phyloP scores from a whole-genome alignment of 106 monocot species.

The Allium fistulosum region DNA sequence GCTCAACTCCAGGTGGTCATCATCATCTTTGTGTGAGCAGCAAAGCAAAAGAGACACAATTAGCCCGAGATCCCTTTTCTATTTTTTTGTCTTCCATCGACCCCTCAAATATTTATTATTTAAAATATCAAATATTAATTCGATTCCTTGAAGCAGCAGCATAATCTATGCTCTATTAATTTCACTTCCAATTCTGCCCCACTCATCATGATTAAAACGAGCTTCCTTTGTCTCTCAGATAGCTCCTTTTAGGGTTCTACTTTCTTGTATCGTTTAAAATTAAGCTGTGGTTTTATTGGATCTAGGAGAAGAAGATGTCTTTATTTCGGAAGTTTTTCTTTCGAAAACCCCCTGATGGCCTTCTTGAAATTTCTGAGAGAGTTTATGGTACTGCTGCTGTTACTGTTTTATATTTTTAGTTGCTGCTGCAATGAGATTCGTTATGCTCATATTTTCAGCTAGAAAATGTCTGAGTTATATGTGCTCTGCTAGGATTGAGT shows the following conservation, averaged over 20 bases:
- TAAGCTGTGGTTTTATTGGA: slow-evolving; percentile 5
- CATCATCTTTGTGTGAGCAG: too few relatives aligned
- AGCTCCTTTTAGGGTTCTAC: neutral
- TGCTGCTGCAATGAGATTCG: neutral
- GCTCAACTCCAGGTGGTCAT: too few relatives aligned
- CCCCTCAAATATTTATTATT: too few relatives aligned
- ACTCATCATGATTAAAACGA: neutral
- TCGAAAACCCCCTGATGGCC: slow-evolving; percentile 83
- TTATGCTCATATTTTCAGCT: neutral
- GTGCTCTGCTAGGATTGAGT: neutral
- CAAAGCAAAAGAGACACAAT: too few relatives aligned
- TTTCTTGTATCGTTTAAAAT: neutral
- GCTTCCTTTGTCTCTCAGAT: neutral
- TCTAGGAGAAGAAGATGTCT: slow-evolving; percentile 35
- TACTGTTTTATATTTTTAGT: neutral
- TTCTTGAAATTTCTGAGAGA: slow-evolving; percentile 83
- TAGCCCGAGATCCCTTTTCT: too few relatives aligned
- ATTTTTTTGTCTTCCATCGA: too few relatives aligned
- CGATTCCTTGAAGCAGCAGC: slow-evolving; percentile 30
- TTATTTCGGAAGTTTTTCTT: slow-evolving; percentile 73
- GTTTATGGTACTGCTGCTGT: slow-evolving; percentile 51
- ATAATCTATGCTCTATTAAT: slow-evolving; percentile 22
- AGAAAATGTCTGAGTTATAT: neutral
- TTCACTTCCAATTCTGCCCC: neutral
- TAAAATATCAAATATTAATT: neutral